These are phyloP conservation scores for Collybiopsis luxurians DNA, from an alignment of 768 basidiomycete genomes.

Conservation along the genomic window DNA sequence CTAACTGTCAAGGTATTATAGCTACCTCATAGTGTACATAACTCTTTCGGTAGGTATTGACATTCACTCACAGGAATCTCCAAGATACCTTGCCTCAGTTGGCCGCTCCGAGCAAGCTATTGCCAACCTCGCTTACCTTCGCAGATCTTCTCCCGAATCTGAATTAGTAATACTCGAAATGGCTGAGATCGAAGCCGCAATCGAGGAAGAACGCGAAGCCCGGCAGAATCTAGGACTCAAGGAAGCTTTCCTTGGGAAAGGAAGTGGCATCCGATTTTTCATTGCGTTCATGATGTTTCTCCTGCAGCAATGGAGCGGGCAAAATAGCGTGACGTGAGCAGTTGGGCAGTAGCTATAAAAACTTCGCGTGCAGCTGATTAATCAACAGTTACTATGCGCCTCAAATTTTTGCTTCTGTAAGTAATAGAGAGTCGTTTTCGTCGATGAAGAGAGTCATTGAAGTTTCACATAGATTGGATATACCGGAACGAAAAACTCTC, in stretches of 20 bases:
- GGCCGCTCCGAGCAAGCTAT: conserved; percentile 38
- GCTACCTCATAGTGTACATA: not conserved
- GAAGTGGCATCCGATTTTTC: conserved; percentile 56
- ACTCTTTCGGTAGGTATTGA: not conserved
- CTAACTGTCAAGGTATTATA: conserved; percentile 55
- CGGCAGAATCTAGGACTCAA: conserved; percentile 44
- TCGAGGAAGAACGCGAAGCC: conserved; percentile 54
- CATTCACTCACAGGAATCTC: conserved; percentile 37
- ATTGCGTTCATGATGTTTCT: conserved; percentile 59
- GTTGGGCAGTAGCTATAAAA: not conserved
- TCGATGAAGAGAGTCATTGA: not conserved
- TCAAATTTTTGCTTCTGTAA: conserved; percentile 66
- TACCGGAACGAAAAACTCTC: conserved; percentile 50
- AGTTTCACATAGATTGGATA: conserved; percentile 55
- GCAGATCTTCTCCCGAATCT: conserved; percentile 27
- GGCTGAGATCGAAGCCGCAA: conserved; percentile 60
- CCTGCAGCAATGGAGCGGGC: conserved; percentile 62
- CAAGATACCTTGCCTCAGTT: conserved; percentile 52
- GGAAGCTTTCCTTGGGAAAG: conserved; percentile 56
- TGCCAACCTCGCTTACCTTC: conserved; percentile 43
- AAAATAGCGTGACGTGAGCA: conserved; percentile 46
- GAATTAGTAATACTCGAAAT: conserved; percentile 36
- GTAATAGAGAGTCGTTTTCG: conserved; percentile 15
- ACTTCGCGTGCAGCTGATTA: not conserved
- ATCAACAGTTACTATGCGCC: conserved; percentile 63